Conservation (phyloP, 371 early-diverging fungal species). For the Actinomortierella ambigua region DNA sequence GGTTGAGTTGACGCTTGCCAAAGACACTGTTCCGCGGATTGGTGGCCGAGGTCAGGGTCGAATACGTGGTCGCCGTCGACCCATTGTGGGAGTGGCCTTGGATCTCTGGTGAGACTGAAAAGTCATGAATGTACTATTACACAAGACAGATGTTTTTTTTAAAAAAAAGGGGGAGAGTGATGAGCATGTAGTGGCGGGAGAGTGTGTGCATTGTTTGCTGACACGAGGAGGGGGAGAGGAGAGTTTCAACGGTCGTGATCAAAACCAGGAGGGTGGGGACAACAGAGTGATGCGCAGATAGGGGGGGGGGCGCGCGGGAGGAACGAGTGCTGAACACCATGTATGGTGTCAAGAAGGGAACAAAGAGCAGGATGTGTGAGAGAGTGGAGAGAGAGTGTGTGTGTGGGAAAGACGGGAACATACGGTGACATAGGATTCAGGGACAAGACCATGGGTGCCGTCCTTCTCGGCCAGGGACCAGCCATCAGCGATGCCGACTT, state of each 20-base stretch:
- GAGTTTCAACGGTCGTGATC: not conserved
- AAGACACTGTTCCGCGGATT: constrained; percentile 45
- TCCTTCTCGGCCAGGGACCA: constrained; percentile 51
- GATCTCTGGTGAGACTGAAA: constrained; percentile 27
- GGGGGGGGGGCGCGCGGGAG: no score
- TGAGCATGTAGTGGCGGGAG: not conserved
- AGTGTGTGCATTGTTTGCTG: not conserved
- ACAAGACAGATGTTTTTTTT: not conserved
- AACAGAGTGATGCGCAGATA: no score
- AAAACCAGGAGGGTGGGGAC: not conserved
- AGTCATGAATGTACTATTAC: constrained; percentile 39
- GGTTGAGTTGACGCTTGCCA: constrained; percentile 47
- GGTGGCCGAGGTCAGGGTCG: constrained; percentile 17
- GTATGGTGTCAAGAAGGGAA: no score
- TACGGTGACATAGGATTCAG: constrained; percentile 50
- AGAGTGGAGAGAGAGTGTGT: not conserved
- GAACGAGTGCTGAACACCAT: no score
- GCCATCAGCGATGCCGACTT: constrained; percentile 47
- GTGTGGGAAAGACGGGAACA: constrained; percentile 2
- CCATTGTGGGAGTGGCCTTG: constrained; percentile 24
- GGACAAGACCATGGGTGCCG: constrained; percentile 47
- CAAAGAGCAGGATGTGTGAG: not conserved
- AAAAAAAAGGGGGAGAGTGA: no score
- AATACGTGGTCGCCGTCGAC: constrained; percentile 18
- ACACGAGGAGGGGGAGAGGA: no score